Percentiles rank a stretch among this genome's conserved stretches.
These are phyloP conservation scores for Mortierella sp. DNA, from an alignment of 371 early-diverging fungal species.

Conservation along the genomic window DNA sequence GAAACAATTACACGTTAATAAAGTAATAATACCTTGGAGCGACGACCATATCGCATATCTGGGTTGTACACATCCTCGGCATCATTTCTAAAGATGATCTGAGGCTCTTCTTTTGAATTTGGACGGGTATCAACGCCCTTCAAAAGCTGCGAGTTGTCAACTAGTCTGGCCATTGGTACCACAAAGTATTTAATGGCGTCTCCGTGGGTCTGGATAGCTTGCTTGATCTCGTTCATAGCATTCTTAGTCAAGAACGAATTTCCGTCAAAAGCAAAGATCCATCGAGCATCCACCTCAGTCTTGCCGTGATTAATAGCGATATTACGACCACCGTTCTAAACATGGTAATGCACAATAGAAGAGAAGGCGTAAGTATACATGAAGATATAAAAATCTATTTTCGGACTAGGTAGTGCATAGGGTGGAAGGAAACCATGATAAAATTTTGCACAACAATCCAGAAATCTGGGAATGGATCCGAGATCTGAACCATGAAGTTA, in stretches of 20 bases:
- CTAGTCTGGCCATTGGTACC: constrained; percentile 76
- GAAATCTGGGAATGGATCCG: not conserved
- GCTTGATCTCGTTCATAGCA: constrained; percentile 71
- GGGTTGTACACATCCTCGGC: constrained; percentile 72
- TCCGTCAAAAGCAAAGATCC: constrained; percentile 82
- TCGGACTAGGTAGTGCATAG: constrained; percentile 1
- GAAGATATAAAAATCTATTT: constrained; percentile 5
- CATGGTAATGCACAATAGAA: not conserved
- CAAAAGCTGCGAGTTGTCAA: constrained; percentile 72
- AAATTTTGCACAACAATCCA: not conserved
- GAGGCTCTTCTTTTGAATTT: constrained; percentile 76
- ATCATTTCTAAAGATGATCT: constrained; percentile 76
- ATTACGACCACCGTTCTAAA: constrained; percentile 79
- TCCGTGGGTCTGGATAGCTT: constrained; percentile 65
- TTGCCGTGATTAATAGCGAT: constrained; percentile 72
- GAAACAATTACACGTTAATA: not conserved
- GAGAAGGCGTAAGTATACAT: not conserved
- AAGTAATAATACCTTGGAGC: constrained; percentile 69
- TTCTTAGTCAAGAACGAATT: constrained; percentile 74
- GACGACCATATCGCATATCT: constrained; percentile 79
- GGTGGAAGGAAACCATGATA: not conserved
- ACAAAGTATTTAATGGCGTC: constrained; percentile 71
- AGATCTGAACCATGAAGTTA: too few relatives aligned
- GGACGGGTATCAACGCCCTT: constrained; percentile 69
- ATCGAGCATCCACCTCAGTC: constrained; percentile 64